Evolutionary conservation across 2,329 filamentous ascomycete genomes (phyloP).

Genomic region (Aspergillus pseudotamarii): DNA sequence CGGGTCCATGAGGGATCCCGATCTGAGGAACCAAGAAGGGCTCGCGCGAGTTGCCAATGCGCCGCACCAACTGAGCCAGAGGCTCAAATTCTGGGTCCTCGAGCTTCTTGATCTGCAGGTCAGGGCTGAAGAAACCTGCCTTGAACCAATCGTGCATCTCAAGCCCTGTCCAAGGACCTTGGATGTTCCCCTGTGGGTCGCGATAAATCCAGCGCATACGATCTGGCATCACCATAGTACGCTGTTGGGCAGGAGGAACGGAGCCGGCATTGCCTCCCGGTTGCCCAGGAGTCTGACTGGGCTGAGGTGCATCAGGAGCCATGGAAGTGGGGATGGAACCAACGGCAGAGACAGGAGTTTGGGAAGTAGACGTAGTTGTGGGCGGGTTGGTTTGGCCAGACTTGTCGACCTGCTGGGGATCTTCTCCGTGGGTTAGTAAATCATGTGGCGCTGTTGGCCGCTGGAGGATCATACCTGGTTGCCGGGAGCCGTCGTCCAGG

Average conservation of each 20-base stretch:
- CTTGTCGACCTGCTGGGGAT: constrained; percentile 34
- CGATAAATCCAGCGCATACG: constrained; percentile 98
- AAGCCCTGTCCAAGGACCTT: constrained; percentile 92
- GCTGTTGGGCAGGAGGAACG: constrained; percentile 68
- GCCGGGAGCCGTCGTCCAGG: constrained; percentile 59
- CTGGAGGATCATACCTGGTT: constrained; percentile 53
- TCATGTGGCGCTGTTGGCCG: neutral
- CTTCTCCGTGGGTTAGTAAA: constrained; percentile 15
- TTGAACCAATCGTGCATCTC: constrained; percentile 99
- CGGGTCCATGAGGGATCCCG: constrained; percentile 84
- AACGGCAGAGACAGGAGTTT: constrained; percentile 41
- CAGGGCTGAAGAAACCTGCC: constrained; percentile 93
- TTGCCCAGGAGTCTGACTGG: constrained; percentile 39
- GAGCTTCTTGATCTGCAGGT: constrained; percentile 90
- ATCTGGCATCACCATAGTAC: constrained; percentile 98
- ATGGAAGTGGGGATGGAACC: constrained; percentile 35
- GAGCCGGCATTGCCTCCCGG: constrained; percentile 58
- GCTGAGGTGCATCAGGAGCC: constrained; percentile 33
- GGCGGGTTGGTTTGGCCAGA: constrained; percentile 31
- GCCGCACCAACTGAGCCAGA: constrained; percentile 87
- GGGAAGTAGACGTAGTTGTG: constrained; percentile 35
- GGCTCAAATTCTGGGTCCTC: constrained; percentile 95
- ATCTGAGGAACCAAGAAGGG: constrained; percentile 98
- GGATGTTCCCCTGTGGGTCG: constrained; percentile 87
- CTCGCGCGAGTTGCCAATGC: constrained; percentile 95